Base-by-base conservation (phyloP, 108 stramenopile species). In the Fistulifera solaris region DNA sequence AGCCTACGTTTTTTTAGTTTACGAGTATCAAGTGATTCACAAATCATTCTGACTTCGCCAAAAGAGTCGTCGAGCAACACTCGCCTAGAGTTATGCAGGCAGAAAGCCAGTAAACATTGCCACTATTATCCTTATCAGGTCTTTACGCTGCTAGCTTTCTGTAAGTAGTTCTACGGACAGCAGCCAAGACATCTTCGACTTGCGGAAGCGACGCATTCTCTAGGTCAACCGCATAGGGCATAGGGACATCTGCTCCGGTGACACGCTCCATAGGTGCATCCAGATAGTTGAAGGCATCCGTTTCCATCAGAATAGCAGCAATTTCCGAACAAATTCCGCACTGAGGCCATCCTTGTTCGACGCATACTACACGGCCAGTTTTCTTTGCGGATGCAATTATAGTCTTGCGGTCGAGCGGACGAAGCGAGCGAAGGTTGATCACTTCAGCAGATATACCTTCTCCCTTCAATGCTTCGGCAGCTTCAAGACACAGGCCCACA, bases 331-430 rank as follows among this genome's bases (percentile, higher is more conserved):
- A 92, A 52, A 99, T 81, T 47, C 98, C 98, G 58, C 89, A 91
- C 73, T 99, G 98, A 38, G 94, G 94, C 93, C 93, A 95, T 44
- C 98, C 98, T 55, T 95, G 96, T 75, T 99, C 98, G 42, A 99
- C 70, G 14, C 94, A 78, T 22, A 99, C 88, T 38, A 96, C 70
- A 40, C 94, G 81, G 58, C 86, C 87, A 25, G 98, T 99, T 85
- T 98, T 99, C 71, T 93, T 93, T 58, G 87, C 94, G 17, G 86
- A 88, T 35, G 76, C 63, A 52, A 98, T 83, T 66, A 99, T 93
- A 21, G 98, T 74, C 19, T 93, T 86, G 24, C 92, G 82, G 73
- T 99, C 98, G 55, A 99, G 50, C 19, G 98, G 98, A 55, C 98
- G 91, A 42, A 99, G 65, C 38, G 89, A 81, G 16, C 89, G 75